Conservation (phyloP, 2,329 filamentous ascomycete species). For the Phyllosticta citribraziliensis region DNA sequence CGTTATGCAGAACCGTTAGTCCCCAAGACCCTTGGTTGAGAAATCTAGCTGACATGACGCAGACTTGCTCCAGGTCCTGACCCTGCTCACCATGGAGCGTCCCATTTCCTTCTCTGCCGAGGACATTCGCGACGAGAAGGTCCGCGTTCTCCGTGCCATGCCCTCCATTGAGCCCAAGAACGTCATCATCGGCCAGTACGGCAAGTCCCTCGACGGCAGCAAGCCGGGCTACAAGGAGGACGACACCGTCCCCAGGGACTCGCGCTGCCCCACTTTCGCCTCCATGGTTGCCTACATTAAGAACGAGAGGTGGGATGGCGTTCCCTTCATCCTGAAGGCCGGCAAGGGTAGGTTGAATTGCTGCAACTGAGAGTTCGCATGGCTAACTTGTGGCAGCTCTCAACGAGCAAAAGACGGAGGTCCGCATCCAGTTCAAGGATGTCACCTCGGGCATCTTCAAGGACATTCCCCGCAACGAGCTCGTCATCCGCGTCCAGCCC, state of each 20-base stretch:
- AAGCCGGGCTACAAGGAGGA: slow-evolving; percentile 99
- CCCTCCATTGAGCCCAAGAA: slow-evolving; percentile 97
- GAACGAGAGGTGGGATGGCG: slow-evolving; percentile 98
- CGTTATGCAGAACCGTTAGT: slow-evolving; percentile 92
- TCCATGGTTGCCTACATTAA: slow-evolving; percentile 97
- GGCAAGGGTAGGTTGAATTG: slow-evolving; percentile 54
- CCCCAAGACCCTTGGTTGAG: not conserved
- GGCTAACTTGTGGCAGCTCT: slow-evolving; percentile 47
- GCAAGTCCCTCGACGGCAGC: slow-evolving; percentile 86
- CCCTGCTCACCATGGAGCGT: slow-evolving; percentile 93
- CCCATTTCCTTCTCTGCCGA: slow-evolving; percentile 97
- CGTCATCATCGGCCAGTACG: slow-evolving; percentile 98
- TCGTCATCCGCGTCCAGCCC: slow-evolving; percentile 97
- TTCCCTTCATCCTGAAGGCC: slow-evolving; percentile 98
- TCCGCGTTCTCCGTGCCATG: slow-evolving; percentile 88
- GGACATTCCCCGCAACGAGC: slow-evolving; percentile 97
- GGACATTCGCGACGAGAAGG: slow-evolving; percentile 97
- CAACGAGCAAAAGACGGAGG: slow-evolving; percentile 99
- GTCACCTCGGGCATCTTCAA: slow-evolving; percentile 99
- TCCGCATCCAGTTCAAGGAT: slow-evolving; percentile 98
- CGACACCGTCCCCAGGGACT: slow-evolving; percentile 94
- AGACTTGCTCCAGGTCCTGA: slow-evolving; percentile 89
- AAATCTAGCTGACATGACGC: slow-evolving; percentile 4
- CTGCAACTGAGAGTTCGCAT: not conserved
- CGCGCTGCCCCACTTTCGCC: slow-evolving; percentile 95